Evolutionary conservation across 2,329 filamentous ascomycete species (phyloP), one percentile per base, ranked within the genome.

Genomic region (Fusarium sp.): DNA sequence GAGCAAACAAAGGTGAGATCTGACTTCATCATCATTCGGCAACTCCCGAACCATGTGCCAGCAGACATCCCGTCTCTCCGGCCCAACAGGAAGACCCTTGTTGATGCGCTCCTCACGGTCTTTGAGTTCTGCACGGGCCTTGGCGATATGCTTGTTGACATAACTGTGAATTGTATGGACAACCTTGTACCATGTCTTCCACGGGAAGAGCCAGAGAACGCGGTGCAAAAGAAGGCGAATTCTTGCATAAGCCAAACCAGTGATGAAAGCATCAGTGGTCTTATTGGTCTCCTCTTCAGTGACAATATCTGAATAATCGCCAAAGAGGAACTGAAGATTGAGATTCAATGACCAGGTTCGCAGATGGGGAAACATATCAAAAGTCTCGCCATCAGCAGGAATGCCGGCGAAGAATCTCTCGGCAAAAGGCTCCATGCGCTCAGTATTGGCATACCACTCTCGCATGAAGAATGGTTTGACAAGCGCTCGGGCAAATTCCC

Each of bases 391-490:
- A 22, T 63, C 60, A n/a, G 45, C 18, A 63, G 60, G 60, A 28
- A 63, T 56, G 1, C 36, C 28, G 18, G 53, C 31, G 45, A 63
- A 59, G 30, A 63, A 41, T 2, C 26, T 14, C 26, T 63, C 60
- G 1, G 56, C 60, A 36, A 41, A 63, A 1, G 60, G 60, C 1
- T 44, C 33, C 18, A 63, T 33, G 5, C 60, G 60, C 28, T 63
- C 42, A 7, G 35, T 41, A 2, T 56, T 63, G 35, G 60, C 60
- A 12, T 63, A 63, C 20, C 56, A 56, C n/a, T 63, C 60, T 8
- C 60, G 30, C 28, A 59, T 59, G 9, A 63, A 63, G 30, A 63
- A 63, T 7, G 60, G 60, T 7, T 63, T 63, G 33, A 63, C 60
- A 15, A 63, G 53, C 5, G 36, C 56, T 5, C 60, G 55, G 1